Evolutionary conservation across 148 eudicot genomes (phyloP), one percentile per base, ranked within the genome.

Genomic region (Amaranthus hypochondriacus): DNA sequence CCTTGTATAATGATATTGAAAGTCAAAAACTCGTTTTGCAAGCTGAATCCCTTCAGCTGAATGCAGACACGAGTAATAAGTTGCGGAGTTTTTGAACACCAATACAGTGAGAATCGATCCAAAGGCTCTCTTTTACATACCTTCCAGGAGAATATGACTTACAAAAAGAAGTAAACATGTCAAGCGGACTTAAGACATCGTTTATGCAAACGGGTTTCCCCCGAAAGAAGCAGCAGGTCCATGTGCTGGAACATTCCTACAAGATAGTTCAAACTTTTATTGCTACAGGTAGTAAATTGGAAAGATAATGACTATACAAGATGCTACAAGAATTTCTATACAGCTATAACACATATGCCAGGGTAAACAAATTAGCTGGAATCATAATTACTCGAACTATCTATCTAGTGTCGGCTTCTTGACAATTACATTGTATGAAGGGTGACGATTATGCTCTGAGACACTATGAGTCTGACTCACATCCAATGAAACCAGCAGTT

Each of bases 171-270:
- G 39, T 28, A 28, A 28, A 28, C 39, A 28, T 28, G 39, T 2
- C 15, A 54, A 13, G 51, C 52, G 4, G 70, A 73, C 3, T 13
- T 56, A 11, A 39, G 70, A 52, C 21, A 77, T 48, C 9, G 61
- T 72, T 85, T 88, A 92, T 39, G 89, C 93, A 69, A 92, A 92
- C 18, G 97, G 97, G 73, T 92, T 92, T 78, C 97, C 97, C 46
- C 97, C 93, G 55, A 84, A 69, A 49, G 92, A 83, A 73, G 91
- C 89, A 65, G 87, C 87, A 61, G 90, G 84, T 55, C 87, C 93
- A 57, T 88, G 93, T 2, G 86, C 21, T n/a, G 74, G 81, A 66
- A 86, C 84, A 73, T 71, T 87, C 88, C 97, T 92, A 89, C 81
- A 86, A 75, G 76, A 80, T 51, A 28, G 18, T 63, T 7, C 21